Evolutionary conservation across 805 yeast genomes (phyloP).

Genomic region (Spencermartinsiella europaea): DNA sequence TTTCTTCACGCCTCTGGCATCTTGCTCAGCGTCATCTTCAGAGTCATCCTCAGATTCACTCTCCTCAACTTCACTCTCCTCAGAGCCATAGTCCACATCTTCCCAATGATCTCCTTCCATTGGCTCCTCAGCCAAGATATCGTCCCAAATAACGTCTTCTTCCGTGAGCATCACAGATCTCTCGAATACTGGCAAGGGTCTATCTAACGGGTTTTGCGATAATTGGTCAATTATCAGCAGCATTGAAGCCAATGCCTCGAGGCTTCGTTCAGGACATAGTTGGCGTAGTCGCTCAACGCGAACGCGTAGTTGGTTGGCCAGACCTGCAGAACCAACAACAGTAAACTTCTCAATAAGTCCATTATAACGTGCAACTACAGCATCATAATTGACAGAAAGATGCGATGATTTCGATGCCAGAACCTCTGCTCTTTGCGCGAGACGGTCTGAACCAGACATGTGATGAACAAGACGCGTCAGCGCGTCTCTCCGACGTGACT

Average conservation of each 20-base stretch:
- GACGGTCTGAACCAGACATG: neutral
- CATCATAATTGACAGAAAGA: constrained; percentile 13
- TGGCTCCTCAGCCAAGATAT: constrained; percentile 27
- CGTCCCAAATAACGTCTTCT: constrained; percentile 20
- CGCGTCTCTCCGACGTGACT: neutral
- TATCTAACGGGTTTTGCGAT: neutral
- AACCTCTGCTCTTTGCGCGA: neutral
- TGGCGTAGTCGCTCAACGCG: constrained; percentile 18
- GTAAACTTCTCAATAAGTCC: constrained; percentile 26
- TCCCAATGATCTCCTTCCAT: constrained; percentile 29
- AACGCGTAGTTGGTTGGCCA: constrained; percentile 23
- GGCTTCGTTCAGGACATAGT: constrained; percentile 10
- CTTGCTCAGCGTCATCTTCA: constrained; percentile 5
- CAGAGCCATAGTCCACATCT: too few species aligned
- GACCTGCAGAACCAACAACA: constrained; percentile 28
- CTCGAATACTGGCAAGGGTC: neutral
- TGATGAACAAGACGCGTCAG: neutral
- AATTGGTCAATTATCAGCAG: constrained; percentile 2
- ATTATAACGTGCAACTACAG: constrained; percentile 17
- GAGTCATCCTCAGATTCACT: constrained; percentile 2
- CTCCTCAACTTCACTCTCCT: constrained; percentile 7
- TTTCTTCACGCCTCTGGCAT: neutral
- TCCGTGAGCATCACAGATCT: neutral
- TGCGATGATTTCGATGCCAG: constrained; percentile 2
- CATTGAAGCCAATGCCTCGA: constrained; percentile 13